Evolutionary conservation across 345 rosid genomes (phyloP), one percentile per base, ranked within the genome.

Genomic region (Conringia planisiliqua): DNA sequence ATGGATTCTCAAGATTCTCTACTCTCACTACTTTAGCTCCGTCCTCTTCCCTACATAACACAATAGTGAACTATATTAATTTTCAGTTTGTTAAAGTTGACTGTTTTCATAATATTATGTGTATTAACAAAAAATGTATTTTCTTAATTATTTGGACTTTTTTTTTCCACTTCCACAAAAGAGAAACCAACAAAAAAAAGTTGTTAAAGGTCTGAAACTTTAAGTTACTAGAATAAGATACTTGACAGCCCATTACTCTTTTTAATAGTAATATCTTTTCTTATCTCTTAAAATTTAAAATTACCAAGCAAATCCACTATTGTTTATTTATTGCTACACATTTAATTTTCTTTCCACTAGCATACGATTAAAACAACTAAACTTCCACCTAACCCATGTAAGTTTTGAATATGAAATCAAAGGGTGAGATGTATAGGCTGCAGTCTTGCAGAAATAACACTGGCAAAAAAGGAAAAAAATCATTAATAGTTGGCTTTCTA

Each of bases 1-100:
- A 95, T 0, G 99, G 99, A 68, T 95, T 95, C 51, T 95, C 82
- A 39, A 95, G 78, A 80, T 92, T 92, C 71, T 90, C 89, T 68
- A 95, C 96, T 73, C 94, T 86, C 71, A 89, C 84, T 27, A 90
- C 97, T 74, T 80, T 92, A 10, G 96, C 97, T 40, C 94, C 90
- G 35, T 95, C 99, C 79, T 86, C 96, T 64, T 91, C 95, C 83
- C 98, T 94, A 66, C 59, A 80, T 76, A 33, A 56, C 18, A 7
- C 27, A 48, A 18, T 57, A 66, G 17, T 44, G 7, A 56, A 17
- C 10, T 36, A 4, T 66, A 10, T 10, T 39, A 48, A 18, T 48
- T n/a, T 42, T 24, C 26, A 44, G 16, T 52, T 56, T 57, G 22
- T 74, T 63, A 38, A 32, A 36, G 54, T 36, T 16, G 11, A 39